Base-by-base conservation (phyloP, 2,329 filamentous ascomycete genomes). In the Colletotrichum destructivum region DNA sequence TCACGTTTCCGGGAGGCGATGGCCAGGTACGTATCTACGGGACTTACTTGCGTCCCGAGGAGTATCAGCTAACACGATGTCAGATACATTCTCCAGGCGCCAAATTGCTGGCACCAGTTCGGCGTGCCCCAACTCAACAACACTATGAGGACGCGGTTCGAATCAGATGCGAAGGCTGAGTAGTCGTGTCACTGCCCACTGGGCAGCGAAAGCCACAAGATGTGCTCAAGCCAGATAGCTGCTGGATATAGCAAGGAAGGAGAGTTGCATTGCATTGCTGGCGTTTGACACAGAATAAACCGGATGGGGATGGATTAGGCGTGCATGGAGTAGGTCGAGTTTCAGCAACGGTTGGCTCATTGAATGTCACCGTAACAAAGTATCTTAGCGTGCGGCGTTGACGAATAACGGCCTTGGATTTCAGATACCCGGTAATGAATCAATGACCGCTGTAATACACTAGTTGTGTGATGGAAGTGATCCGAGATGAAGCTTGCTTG, bases 1-100 rank as follows among this genome's bases (percentile, higher is more conserved):
- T 95, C 93, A 76, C 91, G 96, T 7, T 99, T 99, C 85, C 86
- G 96, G 75, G 96, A 98, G 83, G 95, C 95, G 15, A 99, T 99
- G 96, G 94, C 95, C 77, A 91, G 95, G 88, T 95, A 91, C 79
- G 90, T 90, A 44, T 42, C 47, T 35, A 21, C 16, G n/a, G 18
- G 5, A 31, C 9, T 16, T 2, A n/a, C 35, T 15, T 18, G 8
- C 5, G 18, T 26, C 66, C 23, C 49, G 11, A 35, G 8, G 3
- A 26, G 31, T 51, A 23, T 63, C 21, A 42, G n/a, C 65, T 75
- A 61, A 75, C 61, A n/a, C 21, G 18, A 6, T 18, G 40, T 9
- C 64, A 89, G 88, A 77, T 94, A 94, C 76, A 94, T 94, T 66
- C 83, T 94, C 35, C 91, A 93, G 79, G 90, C 91, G 13, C 92